phyloP scores from a whole-genome alignment of 192 early-diverging fungal species.

The Dispira simplex region DNA sequence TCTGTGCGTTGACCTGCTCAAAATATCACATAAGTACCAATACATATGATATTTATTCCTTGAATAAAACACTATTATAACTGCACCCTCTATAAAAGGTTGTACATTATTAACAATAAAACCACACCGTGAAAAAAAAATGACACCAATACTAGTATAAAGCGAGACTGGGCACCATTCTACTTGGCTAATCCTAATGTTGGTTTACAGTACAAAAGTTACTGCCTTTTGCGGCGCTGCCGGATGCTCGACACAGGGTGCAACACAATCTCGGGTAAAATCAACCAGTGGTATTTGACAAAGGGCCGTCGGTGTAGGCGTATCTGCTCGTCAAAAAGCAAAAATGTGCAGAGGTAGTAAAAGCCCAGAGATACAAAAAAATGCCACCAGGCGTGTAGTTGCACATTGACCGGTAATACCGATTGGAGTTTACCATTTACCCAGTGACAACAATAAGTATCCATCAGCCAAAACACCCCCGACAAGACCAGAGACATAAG shows the following conservation, averaged over 20 bases:
- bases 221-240: too few relatives aligned
- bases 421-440: conserved; percentile 29
- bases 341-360: conserved; percentile 35
- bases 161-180: too few relatives aligned
- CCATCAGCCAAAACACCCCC: conserved; percentile 20
- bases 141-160: too few relatives aligned
- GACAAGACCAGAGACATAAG: conserved; percentile 18
- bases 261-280: conserved; percentile 18
- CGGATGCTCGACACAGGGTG: background rate
- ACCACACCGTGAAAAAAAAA: too few relatives aligned
- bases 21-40: too few relatives aligned
- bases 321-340: conserved; percentile 31
- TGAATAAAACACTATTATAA: too few relatives aligned
- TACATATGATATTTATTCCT: too few relatives aligned
- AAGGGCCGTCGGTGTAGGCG: conserved; percentile 21
- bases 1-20: too few relatives aligned
- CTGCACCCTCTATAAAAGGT: too few relatives aligned
- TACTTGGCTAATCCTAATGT: too few relatives aligned
- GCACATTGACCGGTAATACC: conserved; percentile 30
- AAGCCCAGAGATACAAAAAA: conserved; percentile 37
- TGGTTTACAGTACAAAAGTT: too few relatives aligned
- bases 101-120: too few relatives aligned
- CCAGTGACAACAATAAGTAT: conserved; percentile 25
- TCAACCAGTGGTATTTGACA: conserved; percentile 14
- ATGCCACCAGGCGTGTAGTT: conserved; percentile 53